These are phyloP conservation scores for Biancaea sappan DNA, from an alignment of 306 rosid genomes.

Conservation along the genomic window DNA sequence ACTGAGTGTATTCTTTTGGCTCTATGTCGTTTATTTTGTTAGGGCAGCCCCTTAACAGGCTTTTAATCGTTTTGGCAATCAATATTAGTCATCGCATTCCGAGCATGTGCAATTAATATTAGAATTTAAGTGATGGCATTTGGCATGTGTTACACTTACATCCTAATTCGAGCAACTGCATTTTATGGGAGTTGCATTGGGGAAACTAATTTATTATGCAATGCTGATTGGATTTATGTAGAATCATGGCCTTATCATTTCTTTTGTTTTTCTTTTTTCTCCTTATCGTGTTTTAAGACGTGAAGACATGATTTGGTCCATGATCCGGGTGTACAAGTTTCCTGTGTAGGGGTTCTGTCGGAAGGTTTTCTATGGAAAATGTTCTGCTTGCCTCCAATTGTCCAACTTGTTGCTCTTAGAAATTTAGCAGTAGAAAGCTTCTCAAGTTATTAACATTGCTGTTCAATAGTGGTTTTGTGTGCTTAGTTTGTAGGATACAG, in stretches of 20 bases:
- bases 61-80: constrained; percentile 11
- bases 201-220: constrained; percentile 9
- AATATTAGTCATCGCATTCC: not conserved
- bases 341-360: not conserved
- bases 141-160: not conserved
- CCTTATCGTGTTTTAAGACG: not conserved
- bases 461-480: not conserved
- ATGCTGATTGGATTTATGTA: constrained; percentile 18
- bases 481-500: not conserved
- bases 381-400: constrained; percentile 6
- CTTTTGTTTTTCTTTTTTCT: not conserved
- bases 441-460: constrained; percentile 6
- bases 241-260: not conserved
- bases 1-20: constrained; percentile 4
- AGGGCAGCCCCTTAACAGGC: not conserved
- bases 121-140: constrained; percentile 15
- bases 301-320: constrained; percentile 5
- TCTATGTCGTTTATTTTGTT: constrained; percentile 2
- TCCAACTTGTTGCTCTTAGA: constrained; percentile 11
- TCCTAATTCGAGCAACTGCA: not conserved
- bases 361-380: constrained; percentile 28
- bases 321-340: not conserved
- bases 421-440: not conserved
- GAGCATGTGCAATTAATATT: constrained; percentile 12
- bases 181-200: not conserved